Conservation (phyloP, 495 filamentous ascomycete genomes). For the Talaromyces nanjingensis region DNA sequence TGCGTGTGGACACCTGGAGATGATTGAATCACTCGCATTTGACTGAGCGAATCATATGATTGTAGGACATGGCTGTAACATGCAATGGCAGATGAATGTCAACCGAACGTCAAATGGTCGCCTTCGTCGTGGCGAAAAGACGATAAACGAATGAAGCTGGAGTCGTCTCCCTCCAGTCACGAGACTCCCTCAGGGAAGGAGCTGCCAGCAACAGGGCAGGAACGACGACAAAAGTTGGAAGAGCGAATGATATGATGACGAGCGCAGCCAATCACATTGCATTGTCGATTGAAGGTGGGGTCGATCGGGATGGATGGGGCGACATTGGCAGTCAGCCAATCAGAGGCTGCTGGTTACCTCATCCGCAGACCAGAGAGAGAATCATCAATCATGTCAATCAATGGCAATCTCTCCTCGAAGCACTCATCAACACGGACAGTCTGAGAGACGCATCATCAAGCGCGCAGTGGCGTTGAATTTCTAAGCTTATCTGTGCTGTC, state of each 20-base stretch:
- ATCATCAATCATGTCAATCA: background rate
- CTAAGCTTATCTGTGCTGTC: no score
- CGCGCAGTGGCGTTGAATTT: no score
- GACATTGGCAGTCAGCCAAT: background rate
- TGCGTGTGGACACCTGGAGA: background rate
- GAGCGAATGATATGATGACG: background rate
- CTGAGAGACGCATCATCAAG: no score
- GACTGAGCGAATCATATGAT: background rate
- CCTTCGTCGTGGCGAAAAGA: no score
- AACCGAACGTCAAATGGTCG: no score
- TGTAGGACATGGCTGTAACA: background rate
- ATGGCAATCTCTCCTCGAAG: background rate
- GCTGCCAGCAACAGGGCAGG: background rate
- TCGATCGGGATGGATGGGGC: background rate
- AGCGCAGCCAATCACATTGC: background rate
- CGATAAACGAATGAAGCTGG: background rate
- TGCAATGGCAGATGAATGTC: background rate
- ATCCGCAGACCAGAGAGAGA: background rate
- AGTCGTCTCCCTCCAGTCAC: background rate
- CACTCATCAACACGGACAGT: background rate
- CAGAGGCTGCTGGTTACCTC: background rate
- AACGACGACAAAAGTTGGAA: constrained; percentile 3
- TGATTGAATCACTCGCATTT: no score
- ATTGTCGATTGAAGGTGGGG: background rate
- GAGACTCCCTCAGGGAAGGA: background rate